phyloP scores from a whole-genome alignment of 2,329 filamentous ascomycete species.

The Aspergillus terreus region DNA sequence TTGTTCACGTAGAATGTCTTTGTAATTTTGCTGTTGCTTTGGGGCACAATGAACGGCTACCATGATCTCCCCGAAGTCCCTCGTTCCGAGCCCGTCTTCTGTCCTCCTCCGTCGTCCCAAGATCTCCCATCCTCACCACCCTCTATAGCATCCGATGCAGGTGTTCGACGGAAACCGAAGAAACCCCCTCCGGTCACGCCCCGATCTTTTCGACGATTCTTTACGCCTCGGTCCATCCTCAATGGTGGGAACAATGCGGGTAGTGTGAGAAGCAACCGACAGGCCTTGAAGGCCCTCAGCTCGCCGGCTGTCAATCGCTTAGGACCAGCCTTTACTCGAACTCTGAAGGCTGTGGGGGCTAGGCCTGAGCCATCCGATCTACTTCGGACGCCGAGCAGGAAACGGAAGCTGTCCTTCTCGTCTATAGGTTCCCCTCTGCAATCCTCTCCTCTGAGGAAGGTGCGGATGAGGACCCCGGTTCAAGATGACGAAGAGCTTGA shows the following conservation, averaged over 20 bases:
- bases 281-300: constrained; percentile 43
- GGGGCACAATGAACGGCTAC: constrained; percentile 29
- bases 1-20: constrained; percentile 19
- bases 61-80: constrained; percentile 32
- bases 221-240: constrained; percentile 46
- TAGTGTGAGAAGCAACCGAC: constrained; percentile 39
- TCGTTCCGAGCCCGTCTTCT: constrained; percentile 32
- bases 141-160: constrained; percentile 37
- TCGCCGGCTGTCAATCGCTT: constrained; percentile 41
- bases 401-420: constrained; percentile 45
- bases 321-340: constrained; percentile 39
- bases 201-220: constrained; percentile 50
- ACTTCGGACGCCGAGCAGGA: constrained; percentile 40
- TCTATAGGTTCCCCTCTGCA: constrained; percentile 46
- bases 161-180: constrained; percentile 34
- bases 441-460: constrained; percentile 47
- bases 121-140: constrained; percentile 42
- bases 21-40: constrained; percentile 14
- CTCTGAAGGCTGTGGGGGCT: constrained; percentile 29
- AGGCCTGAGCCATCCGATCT: constrained; percentile 27
- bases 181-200: constrained; percentile 49
- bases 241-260: constrained; percentile 31
- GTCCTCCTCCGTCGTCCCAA: constrained; percentile 25
- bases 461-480: constrained; percentile 30
- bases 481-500: constrained; percentile 29